A percentile compares a stretch with the other conserved stretches of the same genome.
phyloP scores from a whole-genome alignment of 805 yeast genomes.

The Myxozyma neotropica region DNA sequence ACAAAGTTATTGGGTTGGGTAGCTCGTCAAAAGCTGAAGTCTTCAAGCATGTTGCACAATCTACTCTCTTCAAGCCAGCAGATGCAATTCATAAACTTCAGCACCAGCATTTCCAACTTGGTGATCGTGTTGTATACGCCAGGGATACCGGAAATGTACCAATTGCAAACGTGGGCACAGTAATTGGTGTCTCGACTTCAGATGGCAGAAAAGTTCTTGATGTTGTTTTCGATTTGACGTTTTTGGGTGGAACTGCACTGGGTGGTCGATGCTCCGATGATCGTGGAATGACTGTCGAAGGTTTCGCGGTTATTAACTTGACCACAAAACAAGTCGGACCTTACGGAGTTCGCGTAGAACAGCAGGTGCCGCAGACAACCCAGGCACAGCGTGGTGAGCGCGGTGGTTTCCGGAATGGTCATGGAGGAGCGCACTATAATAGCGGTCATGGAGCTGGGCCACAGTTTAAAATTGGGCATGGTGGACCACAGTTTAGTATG shows the following conservation, averaged over 20 bases:
- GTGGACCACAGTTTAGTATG: background rate
- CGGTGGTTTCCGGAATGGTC: background rate
- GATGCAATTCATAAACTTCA: constrained; percentile 71
- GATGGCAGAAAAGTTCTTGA: constrained; percentile 49
- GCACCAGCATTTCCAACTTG: constrained; percentile 75
- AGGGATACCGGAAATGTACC: constrained; percentile 90
- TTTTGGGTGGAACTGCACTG: constrained; percentile 79
- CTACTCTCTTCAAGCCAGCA: constrained; percentile 76
- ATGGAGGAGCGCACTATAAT: background rate
- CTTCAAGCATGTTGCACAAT: constrained; percentile 77
- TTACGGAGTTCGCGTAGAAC: background rate
- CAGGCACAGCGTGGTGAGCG: background rate
- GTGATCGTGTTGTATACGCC: constrained; percentile 86
- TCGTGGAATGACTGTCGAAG: constrained; percentile 83
- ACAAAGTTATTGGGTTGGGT: constrained; percentile 43
- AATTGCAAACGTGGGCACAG: constrained; percentile 84
- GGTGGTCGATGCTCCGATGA: constrained; percentile 75
- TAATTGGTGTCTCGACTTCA: constrained; percentile 50
- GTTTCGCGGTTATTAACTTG: constrained; percentile 77
- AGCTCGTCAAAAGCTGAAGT: constrained; percentile 46
- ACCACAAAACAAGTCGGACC: constrained; percentile 57
- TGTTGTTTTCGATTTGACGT: constrained; percentile 79
- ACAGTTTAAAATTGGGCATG: background rate
- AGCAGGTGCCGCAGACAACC: background rate
- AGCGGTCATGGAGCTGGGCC: background rate